Conservation (phyloP, 768 basidiomycete genomes). For the Boletus reticulatus region DNA sequence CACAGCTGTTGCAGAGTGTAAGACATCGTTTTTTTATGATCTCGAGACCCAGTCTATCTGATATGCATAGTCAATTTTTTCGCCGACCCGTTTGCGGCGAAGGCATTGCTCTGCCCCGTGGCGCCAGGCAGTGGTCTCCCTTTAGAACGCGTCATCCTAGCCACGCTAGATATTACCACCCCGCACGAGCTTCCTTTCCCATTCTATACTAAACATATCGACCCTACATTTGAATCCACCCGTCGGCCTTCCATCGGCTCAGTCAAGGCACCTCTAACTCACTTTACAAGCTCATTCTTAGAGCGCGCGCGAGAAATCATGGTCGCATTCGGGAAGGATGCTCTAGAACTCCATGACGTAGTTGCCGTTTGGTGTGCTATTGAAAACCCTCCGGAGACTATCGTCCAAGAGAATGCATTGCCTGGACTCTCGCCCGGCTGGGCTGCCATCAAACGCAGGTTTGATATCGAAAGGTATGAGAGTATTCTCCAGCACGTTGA, state of each 20-base stretch:
- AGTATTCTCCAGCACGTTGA: neutral
- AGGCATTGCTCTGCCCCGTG: conserved; percentile 54
- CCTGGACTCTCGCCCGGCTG: conserved; percentile 49
- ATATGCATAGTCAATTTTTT: conserved; percentile 69
- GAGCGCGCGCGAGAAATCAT: conserved; percentile 75
- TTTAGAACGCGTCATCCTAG: conserved; percentile 62
- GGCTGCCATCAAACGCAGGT: conserved; percentile 48
- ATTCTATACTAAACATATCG: conserved; percentile 54
- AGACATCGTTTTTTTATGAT: conserved; percentile 18
- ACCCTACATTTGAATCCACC: conserved; percentile 56
- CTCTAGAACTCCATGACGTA: conserved; percentile 89
- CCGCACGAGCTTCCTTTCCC: conserved; percentile 76
- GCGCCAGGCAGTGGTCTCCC: conserved; percentile 47
- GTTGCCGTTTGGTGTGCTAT: conserved; percentile 88
- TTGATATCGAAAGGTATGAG: conserved; percentile 67
- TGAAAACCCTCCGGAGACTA: conserved; percentile 53
- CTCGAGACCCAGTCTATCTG: neutral
- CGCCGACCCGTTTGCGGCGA: conserved; percentile 84
- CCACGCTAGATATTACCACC: conserved; percentile 83
- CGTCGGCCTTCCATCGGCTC: conserved; percentile 42
- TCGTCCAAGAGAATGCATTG: conserved; percentile 23
- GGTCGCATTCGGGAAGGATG: conserved; percentile 77
- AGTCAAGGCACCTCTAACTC: conserved; percentile 58
- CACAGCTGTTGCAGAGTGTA: conserved; percentile 80
- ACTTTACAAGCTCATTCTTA: conserved; percentile 80